Evolutionary conservation across 2,329 filamentous ascomycete genomes (phyloP).

Genomic region (Alternaria hordeiaustralica): DNA sequence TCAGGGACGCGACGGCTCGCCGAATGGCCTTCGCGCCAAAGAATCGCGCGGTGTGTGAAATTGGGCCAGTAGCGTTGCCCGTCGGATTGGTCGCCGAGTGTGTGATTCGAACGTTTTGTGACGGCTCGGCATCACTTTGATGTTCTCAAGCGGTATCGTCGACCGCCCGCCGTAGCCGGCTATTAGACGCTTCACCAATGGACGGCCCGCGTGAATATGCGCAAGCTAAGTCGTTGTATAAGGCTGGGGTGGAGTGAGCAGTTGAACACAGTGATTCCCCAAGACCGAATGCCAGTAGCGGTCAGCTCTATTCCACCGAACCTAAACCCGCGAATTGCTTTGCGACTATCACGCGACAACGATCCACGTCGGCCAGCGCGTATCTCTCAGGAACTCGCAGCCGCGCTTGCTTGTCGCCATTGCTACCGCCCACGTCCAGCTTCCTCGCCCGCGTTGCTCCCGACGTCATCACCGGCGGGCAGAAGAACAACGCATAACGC

Average conservation of each 20-base stretch:
- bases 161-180: constrained; percentile 11
- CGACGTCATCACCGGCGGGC: constrained; percentile 3
- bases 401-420: constrained; percentile 2
- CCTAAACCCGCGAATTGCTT: not conserved
- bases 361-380: not conserved
- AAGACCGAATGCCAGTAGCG: constrained; percentile 5
- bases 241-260: constrained; percentile 18
- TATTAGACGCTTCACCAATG: constrained; percentile 6
- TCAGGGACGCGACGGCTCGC: constrained; percentile 14
- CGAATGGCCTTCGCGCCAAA: constrained; percentile 14
- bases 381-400: not conserved
- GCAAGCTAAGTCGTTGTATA: constrained; percentile 12
- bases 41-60: constrained; percentile 3
- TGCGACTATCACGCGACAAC: constrained; percentile 4
- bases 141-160: constrained; percentile 1
- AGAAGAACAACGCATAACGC: constrained; percentile 21
- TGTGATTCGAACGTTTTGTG: constrained; percentile 17
- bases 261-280: constrained; percentile 5
- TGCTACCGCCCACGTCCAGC: not conserved
- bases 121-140: constrained; percentile 17
- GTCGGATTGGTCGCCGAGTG: constrained; percentile 7
- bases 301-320: constrained; percentile 11
- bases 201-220: constrained; percentile 4
- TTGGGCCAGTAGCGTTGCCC: constrained; percentile 3
- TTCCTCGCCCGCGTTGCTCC: not conserved